Conservation (phyloP, 129 eudicot genomes). For the Chrysanthemum lavandulifolium region DNA sequence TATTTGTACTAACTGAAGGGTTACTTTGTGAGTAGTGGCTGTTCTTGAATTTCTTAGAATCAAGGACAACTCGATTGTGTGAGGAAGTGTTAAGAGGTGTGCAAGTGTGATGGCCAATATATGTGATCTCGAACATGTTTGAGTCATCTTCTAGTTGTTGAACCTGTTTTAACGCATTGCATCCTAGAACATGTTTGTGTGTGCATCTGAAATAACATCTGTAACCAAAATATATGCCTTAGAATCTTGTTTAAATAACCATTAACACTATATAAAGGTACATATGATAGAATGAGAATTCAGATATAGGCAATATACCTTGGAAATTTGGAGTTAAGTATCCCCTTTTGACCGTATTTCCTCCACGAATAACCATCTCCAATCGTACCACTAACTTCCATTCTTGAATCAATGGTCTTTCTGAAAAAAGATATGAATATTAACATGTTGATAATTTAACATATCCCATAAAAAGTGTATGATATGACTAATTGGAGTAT, state of each 20-base stretch:
- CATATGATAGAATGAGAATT: not conserved
- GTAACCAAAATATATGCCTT: not conserved
- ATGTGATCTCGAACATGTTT: slow-evolving; percentile 39
- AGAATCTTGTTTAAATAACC: not conserved
- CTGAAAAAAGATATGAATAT: slow-evolving; percentile 19
- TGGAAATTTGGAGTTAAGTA: slow-evolving; percentile 42
- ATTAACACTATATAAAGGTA: not conserved
- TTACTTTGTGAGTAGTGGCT: not conserved
- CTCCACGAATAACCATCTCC: slow-evolving; percentile 60
- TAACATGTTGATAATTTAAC: not conserved
- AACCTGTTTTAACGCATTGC: slow-evolving; percentile 57
- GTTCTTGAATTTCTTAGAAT: slow-evolving; percentile 4
- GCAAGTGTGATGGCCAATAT: slow-evolving; percentile 55
- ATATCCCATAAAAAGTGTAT: not conserved
- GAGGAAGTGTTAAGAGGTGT: slow-evolving; percentile 46
- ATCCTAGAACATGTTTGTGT: slow-evolving; percentile 47
- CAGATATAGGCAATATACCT: not conserved
- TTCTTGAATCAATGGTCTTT: slow-evolving; percentile 26
- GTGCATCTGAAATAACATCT: slow-evolving; percentile 70
- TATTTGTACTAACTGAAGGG: slow-evolving; percentile 7
- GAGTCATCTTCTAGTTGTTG: slow-evolving; percentile 41
- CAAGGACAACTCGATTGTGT: slow-evolving; percentile 4
- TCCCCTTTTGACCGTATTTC: slow-evolving; percentile 54
- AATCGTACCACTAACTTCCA: slow-evolving; percentile 11
- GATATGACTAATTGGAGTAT: not conserved